Evolutionary conservation across 176 grass and related monocot genomes (phyloP), one percentile per base, ranked within the genome.

Genomic region (Oryza glumipatula): DNA sequence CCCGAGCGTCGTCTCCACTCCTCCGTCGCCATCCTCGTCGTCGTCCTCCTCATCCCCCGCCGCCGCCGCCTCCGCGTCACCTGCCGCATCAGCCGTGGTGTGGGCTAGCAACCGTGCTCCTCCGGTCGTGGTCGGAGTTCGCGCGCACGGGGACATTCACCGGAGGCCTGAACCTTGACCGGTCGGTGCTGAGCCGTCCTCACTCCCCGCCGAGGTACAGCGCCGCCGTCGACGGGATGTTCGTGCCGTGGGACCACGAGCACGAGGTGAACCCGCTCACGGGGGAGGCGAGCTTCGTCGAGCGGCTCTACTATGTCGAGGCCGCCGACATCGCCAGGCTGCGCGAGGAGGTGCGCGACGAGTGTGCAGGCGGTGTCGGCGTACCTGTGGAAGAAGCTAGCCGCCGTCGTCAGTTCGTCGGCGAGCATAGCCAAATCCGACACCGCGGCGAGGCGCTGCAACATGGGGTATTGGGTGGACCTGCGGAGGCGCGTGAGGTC

Each of bases 381-480:
- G 1, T 85, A 90, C 68, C 3, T 82, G 33, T 90, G 88, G 88
- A 90, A 90, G 70, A 26, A 69, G 10, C 83, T 90, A 0, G 88
- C 83, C 24, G 17, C 6, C 1, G 68, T 61, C 11, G 68, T 78
- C 6, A 70, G 33, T 23, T 32, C 73, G 65, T 30, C 65, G 21
- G 6, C 65, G 65, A 11, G 1, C 11, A 13, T 69, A 43, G 39
- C 39, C 39, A 43, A 43, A 43, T 43, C 39, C 39, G 39, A 43
- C 39, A 8, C 39, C 39, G 7, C 65, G 6, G 87, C 80, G 23
- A 69, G 43, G 10, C 46, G 63, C 66, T 82, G 83, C 80, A 83
- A 65, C 3, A 74, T 90, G 72, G 65, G 61, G 9, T 90, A 77
- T 77, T 24, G 80, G 41, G 88, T 85, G 9, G 88, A 89, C 46